Evolutionary conservation across 2,329 filamentous ascomycete species (phyloP), one percentile per base, ranked within the genome.

Genomic region (Fusarium nematophilum): DNA sequence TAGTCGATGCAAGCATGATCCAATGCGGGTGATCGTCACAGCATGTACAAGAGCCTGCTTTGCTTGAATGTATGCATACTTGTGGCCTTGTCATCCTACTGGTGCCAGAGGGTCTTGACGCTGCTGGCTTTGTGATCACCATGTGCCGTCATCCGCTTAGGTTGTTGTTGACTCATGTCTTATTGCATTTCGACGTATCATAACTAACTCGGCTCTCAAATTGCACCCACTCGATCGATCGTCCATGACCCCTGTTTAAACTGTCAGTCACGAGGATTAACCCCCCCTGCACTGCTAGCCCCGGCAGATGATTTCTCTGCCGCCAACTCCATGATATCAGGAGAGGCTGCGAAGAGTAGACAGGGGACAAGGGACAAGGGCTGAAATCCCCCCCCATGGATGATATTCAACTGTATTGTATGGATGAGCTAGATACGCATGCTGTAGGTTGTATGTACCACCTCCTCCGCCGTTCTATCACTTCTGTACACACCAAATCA

Each of bases 261-360:
- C 7, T 50, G 21, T 23, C 46, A 46, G 43, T 62, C 59, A 60
- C 45, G 42, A 64, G 49, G 38, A 42, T 36, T n/a, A n/a, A 10
- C 29, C 38, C 53, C 31, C 54, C 39, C 61, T 37, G 34, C 38
- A 9, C 31, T 17, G 17, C 30, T 61, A 61, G 59, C 42, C 29
- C 56, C 60, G 60, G 60, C 38, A 63, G 46, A 61, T 64, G 36
- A 29, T 23, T 15, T 18, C 37, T 63, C 55, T 64, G 55, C 59
- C 55, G 59, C 29, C 38, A 21, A 43, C 53, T 57, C 39, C 46
- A 60, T 53, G 38, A 62, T 47, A 64, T 58, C 60, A 64, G 51
- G 29, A 36, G 38, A 30, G 17, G 36, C 37, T 36, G 38, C 48
- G 25, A 40, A 33, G 42, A 27, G 15, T 14, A 48, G 30, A n/a